phyloP scores from a whole-genome alignment of 768 basidiomycete genomes.

The Russula sp. region DNA sequence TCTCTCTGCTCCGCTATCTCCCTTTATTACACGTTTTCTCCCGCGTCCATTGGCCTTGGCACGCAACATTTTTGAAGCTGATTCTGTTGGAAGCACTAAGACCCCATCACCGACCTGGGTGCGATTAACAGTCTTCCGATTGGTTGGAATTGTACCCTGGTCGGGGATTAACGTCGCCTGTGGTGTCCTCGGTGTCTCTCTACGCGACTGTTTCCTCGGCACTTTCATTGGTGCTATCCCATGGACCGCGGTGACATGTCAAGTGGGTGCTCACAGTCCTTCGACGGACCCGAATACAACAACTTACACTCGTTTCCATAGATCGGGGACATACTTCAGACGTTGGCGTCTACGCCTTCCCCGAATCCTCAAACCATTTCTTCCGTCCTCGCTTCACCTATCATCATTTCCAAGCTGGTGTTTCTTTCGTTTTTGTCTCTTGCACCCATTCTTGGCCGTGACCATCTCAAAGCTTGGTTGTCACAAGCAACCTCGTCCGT shows the following conservation, averaged over 20 bases:
- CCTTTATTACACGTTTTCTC: conserved; percentile 75
- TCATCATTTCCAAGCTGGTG: conserved; percentile 78
- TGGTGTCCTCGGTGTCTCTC: conserved; percentile 81
- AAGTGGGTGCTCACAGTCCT: conserved; percentile 47
- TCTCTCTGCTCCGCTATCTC: conserved; percentile 79
- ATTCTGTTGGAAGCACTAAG: conserved; percentile 45
- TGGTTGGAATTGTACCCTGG: conserved; percentile 95
- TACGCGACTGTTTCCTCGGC: conserved; percentile 73
- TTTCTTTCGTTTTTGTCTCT: conserved; percentile 81
- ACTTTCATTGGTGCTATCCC: conserved; percentile 81
- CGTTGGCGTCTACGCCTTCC: conserved; percentile 68
- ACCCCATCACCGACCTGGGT: conserved; percentile 61
- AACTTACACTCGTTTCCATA: conserved; percentile 35
- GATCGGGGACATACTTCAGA: conserved; percentile 87
- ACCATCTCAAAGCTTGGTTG: conserved; percentile 59
- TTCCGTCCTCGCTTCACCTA: conserved; percentile 77
- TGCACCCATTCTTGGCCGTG: conserved; percentile 79
- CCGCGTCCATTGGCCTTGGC: conserved; percentile 85
- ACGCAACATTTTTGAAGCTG: conserved; percentile 72
- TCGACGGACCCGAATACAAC: neutral
- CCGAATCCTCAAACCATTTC: conserved; percentile 77
- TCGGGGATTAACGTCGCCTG: conserved; percentile 96
- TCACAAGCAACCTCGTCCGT: conserved; percentile 34
- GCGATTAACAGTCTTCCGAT: conserved; percentile 79
- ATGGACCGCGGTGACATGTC: conserved; percentile 91